Evolutionary conservation across 768 basidiomycete genomes (phyloP).

Genomic region (Coprinellus micaceus): DNA sequence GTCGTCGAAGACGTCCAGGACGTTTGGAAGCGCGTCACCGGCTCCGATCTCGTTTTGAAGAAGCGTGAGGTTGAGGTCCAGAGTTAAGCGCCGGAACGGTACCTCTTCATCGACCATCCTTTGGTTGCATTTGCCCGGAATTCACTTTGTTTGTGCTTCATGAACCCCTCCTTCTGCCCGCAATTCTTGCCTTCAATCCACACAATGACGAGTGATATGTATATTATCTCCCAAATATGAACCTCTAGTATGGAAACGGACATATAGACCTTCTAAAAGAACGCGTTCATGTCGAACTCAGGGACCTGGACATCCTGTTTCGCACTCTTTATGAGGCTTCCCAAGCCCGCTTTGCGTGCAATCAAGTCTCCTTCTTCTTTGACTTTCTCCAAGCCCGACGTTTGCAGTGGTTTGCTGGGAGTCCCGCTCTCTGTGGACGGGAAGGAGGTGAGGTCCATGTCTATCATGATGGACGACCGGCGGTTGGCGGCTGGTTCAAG

Average conservation of each 20-base stretch:
- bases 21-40: slow-evolving; percentile 88
- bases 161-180: neutral
- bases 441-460: slow-evolving; percentile 74
- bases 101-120: too few relatives aligned
- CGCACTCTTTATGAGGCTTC: slow-evolving; percentile 85
- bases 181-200: slow-evolving; percentile 1
- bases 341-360: slow-evolving; percentile 70
- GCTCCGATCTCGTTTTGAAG: slow-evolving; percentile 78
- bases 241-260: too few relatives aligned
- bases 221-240: slow-evolving; percentile 2
- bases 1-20: slow-evolving; percentile 96
- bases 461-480: slow-evolving; percentile 77
- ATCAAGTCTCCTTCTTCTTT: slow-evolving; percentile 57
- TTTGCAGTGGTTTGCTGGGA: slow-evolving; percentile 32
- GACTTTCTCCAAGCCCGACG: slow-evolving; percentile 17
- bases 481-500: slow-evolving; percentile 54
- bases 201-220: neutral
- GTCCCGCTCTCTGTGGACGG: slow-evolving; percentile 53
- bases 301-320: slow-evolving; percentile 83
- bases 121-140: too few relatives aligned
- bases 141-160: neutral
- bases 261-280: too few relatives aligned
- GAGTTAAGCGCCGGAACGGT: slow-evolving; percentile 31
- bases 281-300: slow-evolving; percentile 84
- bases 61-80: slow-evolving; percentile 75